phyloP scores from a whole-genome alignment of 2,329 filamentous ascomycete genomes.

The Beauveria varroae region DNA sequence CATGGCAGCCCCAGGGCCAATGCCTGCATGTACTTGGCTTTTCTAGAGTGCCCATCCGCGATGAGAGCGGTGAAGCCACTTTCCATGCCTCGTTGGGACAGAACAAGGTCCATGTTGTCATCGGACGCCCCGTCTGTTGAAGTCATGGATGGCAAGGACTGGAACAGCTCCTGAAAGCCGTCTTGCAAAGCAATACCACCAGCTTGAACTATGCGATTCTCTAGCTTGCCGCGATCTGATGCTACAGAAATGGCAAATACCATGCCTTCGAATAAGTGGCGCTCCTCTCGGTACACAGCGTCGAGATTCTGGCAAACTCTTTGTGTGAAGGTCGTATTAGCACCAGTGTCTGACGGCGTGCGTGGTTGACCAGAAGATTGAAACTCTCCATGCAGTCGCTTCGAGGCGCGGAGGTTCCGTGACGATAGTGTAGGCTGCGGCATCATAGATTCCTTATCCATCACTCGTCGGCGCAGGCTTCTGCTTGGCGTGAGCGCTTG shows the following conservation, averaged over 20 bases:
- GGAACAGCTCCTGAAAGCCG: conserved; percentile 79
- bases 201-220: conserved; percentile 56
- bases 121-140: conserved; percentile 24
- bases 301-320: conserved; percentile 22
- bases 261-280: conserved; percentile 66
- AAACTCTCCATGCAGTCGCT: background rate
- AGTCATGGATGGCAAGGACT: conserved; percentile 31
- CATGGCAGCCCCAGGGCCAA: conserved; percentile 85
- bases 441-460: background rate
- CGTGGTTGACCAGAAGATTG: conserved; percentile 4
- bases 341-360: background rate
- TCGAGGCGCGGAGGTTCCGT: conserved; percentile 1
- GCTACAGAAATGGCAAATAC: conserved; percentile 77
- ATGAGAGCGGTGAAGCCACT: conserved; percentile 79
- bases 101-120: conserved; percentile 30
- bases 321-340: conserved; percentile 9
- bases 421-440: background rate
- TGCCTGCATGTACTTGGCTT: conserved; percentile 90
- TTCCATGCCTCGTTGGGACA: conserved; percentile 44
- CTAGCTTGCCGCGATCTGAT: conserved; percentile 38
- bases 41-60: conserved; percentile 76
- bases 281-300: conserved; percentile 17
- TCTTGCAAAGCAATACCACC: conserved; percentile 65
- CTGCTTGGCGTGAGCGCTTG: conserved; percentile 18
- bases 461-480: background rate